A percentile compares a stretch with the other conserved stretches of the same genome.
These are phyloP conservation scores for Hypoxylon subgilvum DNA, from an alignment of 495 filamentous ascomycete genomes.

Conservation along the genomic window DNA sequence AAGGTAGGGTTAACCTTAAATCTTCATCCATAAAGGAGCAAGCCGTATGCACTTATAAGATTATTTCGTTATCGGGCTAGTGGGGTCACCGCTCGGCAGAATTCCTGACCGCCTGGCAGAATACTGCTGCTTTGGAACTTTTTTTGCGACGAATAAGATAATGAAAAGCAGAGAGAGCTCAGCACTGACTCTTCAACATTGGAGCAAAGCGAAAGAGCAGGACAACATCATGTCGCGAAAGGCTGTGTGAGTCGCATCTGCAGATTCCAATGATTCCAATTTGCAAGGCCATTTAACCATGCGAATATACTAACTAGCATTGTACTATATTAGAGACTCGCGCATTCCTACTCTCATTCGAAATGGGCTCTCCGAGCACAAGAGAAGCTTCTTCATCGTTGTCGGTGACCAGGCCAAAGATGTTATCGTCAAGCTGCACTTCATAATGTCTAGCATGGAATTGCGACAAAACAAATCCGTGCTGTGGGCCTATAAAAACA, in stretches of 20 bases:
- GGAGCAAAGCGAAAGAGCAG: slow-evolving; percentile 6
- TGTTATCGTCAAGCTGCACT: slow-evolving; percentile 93
- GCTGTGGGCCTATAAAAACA: slow-evolving; percentile 99
- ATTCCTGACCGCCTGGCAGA: slow-evolving; percentile 29
- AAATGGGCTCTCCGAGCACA: slow-evolving; percentile 96
- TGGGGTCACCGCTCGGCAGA: slow-evolving; percentile 33
- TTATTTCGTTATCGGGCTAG: background rate
- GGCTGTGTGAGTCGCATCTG: slow-evolving; percentile 65
- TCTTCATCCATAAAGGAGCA: too few species aligned
- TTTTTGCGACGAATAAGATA: slow-evolving; percentile 17
- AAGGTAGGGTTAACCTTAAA: too few species aligned
- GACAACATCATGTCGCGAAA: slow-evolving; percentile 60
- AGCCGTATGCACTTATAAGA: background rate
- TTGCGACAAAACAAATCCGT: slow-evolving; percentile 96
- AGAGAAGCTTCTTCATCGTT: slow-evolving; percentile 95
- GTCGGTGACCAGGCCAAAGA: slow-evolving; percentile 97
- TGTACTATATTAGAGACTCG: slow-evolving; percentile 68
- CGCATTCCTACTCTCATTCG: slow-evolving; percentile 94
- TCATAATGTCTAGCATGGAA: slow-evolving; percentile 87
- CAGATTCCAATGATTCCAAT: background rate
- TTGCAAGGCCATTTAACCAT: background rate
- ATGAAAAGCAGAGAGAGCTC: background rate
- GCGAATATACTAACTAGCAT: slow-evolving; percentile 8
- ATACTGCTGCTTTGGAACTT: slow-evolving; percentile 26
- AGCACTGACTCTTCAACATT: slow-evolving; percentile 1